Evolutionary conservation across 1,284 basidiomycete species (phyloP), one percentile per base, ranked within the genome.

Genomic region (Fomitopsis pinicola): DNA sequence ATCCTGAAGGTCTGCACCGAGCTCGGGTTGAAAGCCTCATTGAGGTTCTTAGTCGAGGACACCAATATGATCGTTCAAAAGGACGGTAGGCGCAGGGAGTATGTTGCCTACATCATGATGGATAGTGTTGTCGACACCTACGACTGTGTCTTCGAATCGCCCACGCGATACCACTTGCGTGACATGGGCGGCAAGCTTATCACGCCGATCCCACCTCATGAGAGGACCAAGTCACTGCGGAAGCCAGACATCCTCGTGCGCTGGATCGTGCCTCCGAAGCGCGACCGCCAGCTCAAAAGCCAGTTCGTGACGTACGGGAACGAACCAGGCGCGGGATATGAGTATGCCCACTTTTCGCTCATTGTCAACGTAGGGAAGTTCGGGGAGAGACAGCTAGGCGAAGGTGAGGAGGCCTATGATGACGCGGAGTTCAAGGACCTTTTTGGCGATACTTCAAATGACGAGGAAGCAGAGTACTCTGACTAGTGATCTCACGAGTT

Each of bases 11-110:
- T 45, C n/a, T n/a, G 42, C 54, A 17, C 42, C n/a, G 30, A 22
- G n/a, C 65, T 63, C 12, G 53, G 53, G 4, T 54, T 68, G 15
- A 33, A 55, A 2, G 9, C 17, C 8, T 38, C 33, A 12, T 8
- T 58, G 8, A 35, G 19, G 15, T 30, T 50, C 30, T 15, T 58
- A 33, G 22, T 46, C 5, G 45, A 46, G 26, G 45, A 46, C n/a
- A 46, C n/a, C 45, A 19, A 26, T 5, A 26, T 46, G 12, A 14
- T 4, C 10, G 7, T 26, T 26, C n/a, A 8, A 26, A 26, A 46
- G 19, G 4, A n/a, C 19, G 22, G 22, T 19, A 2, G 45, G 22
- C 4, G 22, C 6, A 2, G 4, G 45, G 22, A 4, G 6, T 12
- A 26, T 10, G 26, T 26, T n/a, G 45, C 22, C 3, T 53, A 53